These are phyloP conservation scores for Penicillium sp. DNA, from an alignment of 2,329 filamentous ascomycete genomes.

Conservation along the genomic window DNA sequence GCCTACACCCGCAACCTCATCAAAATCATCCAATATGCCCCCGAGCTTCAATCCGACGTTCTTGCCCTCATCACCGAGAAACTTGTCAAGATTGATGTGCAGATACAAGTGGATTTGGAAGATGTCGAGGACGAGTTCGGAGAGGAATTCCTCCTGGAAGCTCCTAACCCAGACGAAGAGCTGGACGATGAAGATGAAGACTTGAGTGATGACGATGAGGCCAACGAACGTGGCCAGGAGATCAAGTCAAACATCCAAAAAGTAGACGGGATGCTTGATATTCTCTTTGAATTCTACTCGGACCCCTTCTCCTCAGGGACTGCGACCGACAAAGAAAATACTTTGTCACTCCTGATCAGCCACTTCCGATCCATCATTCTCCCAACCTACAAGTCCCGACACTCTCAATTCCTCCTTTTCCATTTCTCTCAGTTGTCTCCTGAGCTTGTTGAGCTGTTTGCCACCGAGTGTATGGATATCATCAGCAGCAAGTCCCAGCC, in stretches of 20 bases:
- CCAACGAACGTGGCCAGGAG: slow-evolving; percentile 58
- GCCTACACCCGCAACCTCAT: slow-evolving; percentile 87
- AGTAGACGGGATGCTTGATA: slow-evolving; percentile 85
- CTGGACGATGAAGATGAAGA: slow-evolving; percentile 63
- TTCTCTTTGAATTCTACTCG: slow-evolving; percentile 81
- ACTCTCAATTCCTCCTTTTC: slow-evolving; percentile 94
- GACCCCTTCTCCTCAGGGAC: slow-evolving; percentile 69
- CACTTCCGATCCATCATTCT: slow-evolving; percentile 88
- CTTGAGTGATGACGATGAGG: slow-evolving; percentile 57
- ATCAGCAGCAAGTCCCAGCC: slow-evolving; percentile 70
- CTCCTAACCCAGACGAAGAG: slow-evolving; percentile 45
- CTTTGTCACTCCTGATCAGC: slow-evolving; percentile 75
- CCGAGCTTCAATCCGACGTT: slow-evolving; percentile 75
- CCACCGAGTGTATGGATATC: slow-evolving; percentile 71
- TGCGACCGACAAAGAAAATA: slow-evolving; percentile 67
- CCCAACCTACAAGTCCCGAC: slow-evolving; percentile 85
- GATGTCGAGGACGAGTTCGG: slow-evolving; percentile 88
- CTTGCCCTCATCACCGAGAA: slow-evolving; percentile 80
- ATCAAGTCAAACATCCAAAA: slow-evolving; percentile 84
- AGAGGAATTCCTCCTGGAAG: slow-evolving; percentile 61
- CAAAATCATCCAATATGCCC: slow-evolving; percentile 72
- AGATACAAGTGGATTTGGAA: slow-evolving; percentile 91
- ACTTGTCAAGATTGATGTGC: slow-evolving; percentile 90
- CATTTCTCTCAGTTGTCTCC: slow-evolving; percentile 87
- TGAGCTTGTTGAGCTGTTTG: slow-evolving; percentile 77